These are phyloP conservation scores for Barnettozyma populi DNA, from an alignment of 805 yeast genomes.

Conservation along the genomic window DNA sequence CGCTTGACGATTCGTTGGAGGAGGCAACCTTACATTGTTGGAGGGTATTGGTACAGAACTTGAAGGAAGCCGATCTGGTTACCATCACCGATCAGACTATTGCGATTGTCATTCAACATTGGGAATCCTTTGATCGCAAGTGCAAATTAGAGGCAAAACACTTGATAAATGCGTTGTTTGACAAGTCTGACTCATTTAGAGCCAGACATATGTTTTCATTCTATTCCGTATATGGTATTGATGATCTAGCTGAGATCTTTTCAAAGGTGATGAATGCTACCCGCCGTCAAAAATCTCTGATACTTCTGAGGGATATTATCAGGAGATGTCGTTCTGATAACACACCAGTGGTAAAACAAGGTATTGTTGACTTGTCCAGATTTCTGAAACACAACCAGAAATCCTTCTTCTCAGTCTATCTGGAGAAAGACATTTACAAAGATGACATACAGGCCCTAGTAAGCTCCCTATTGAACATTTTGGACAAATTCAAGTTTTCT, in stretches of 20 bases:
- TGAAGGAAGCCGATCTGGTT: constrained; percentile 52
- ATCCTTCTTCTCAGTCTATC: constrained; percentile 40
- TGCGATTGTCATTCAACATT: constrained; percentile 67
- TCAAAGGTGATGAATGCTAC: constrained; percentile 24
- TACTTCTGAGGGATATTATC: constrained; percentile 46
- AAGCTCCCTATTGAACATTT: constrained; percentile 48
- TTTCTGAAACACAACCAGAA: constrained; percentile 48
- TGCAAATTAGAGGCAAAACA: constrained; percentile 47
- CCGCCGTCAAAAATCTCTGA: constrained; percentile 28
- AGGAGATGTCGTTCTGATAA: constrained; percentile 57
- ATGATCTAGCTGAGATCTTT: constrained; percentile 31
- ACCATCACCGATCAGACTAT: constrained; percentile 70
- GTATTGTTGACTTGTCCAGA: constrained; percentile 54
- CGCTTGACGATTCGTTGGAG: constrained; percentile 61
- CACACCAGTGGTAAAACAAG: constrained; percentile 67
- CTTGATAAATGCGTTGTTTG: constrained; percentile 37
- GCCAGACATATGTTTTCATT: constrained; percentile 45
- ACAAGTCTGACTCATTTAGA: constrained; percentile 28
- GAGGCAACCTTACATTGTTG: constrained; percentile 63
- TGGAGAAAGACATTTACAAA: constrained; percentile 30
- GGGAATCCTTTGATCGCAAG: constrained; percentile 44
- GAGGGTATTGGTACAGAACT: constrained; percentile 50
- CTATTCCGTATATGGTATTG: constrained; percentile 45
- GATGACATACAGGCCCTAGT: constrained; percentile 40
- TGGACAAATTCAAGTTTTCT: constrained; percentile 49